Evolutionary conservation across 1,284 basidiomycete species (phyloP).

Genomic region (Coniophora puteana): DNA sequence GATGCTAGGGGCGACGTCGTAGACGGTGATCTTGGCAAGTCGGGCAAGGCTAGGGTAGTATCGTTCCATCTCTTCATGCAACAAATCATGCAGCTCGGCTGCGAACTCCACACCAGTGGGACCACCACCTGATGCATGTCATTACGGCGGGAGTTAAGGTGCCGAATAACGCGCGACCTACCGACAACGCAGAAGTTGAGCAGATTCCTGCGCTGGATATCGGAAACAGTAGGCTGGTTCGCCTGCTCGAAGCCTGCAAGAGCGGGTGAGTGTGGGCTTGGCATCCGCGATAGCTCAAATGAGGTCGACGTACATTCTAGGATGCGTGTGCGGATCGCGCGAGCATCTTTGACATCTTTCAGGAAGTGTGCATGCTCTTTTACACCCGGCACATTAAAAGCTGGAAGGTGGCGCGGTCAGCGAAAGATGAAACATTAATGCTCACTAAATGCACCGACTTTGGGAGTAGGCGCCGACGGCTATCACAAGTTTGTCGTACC

Average conservation of each 20-base stretch:
- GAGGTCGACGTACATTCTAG: slow-evolving; percentile 55
- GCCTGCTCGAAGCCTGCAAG: slow-evolving; percentile 73
- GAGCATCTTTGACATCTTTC: slow-evolving; percentile 80
- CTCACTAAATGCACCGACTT: slow-evolving; percentile 46
- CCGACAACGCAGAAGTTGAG: slow-evolving; percentile 83
- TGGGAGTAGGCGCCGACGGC: slow-evolving; percentile 84
- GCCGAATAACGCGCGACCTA: slow-evolving; percentile 25
- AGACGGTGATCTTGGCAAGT: slow-evolving; percentile 69
- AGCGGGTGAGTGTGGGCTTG: background rate
- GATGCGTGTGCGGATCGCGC: slow-evolving; percentile 74
- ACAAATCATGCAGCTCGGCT: slow-evolving; percentile 83
- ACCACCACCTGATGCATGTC: slow-evolving; percentile 50
- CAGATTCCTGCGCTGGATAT: slow-evolving; percentile 61
- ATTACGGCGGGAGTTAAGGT: background rate
- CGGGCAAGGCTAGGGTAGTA: slow-evolving; percentile 63
- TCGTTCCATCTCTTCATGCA: slow-evolving; percentile 70
- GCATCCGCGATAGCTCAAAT: slow-evolving; percentile 3
- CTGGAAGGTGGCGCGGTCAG: slow-evolving; percentile 26
- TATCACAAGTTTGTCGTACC: slow-evolving; percentile 82
- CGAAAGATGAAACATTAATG: background rate
- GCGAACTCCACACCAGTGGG: slow-evolving; percentile 83
- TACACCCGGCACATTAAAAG: slow-evolving; percentile 65
- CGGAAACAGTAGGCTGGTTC: slow-evolving; percentile 64
- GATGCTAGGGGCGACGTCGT: slow-evolving; percentile 80
- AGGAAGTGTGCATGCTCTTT: slow-evolving; percentile 79